Conservation (phyloP, 805 yeast species). For the Candida morakotiae region DNA sequence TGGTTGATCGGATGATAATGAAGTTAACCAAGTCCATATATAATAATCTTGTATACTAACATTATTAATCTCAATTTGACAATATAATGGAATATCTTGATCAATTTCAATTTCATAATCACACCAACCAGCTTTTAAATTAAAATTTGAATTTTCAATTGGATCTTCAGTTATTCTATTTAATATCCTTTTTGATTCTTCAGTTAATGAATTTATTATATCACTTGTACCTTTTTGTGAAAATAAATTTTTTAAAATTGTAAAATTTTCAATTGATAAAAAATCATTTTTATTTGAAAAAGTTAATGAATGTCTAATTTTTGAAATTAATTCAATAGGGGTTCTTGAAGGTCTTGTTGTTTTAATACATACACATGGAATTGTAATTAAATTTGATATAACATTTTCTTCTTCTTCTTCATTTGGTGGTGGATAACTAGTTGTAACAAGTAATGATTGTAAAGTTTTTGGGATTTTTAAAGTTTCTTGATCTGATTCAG, state of each 20-base stretch:
- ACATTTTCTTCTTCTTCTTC: conserved; percentile 26
- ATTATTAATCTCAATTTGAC: conserved; percentile 43
- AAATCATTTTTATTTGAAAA: conserved; percentile 70
- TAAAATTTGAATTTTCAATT: conserved; percentile 28
- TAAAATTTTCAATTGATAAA: conserved; percentile 73
- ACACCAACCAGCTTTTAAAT: conserved; percentile 39
- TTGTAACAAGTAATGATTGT: conserved; percentile 59
- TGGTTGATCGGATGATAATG: conserved; percentile 72
- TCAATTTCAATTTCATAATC: conserved; percentile 11
- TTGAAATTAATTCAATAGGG: conserved; percentile 56
- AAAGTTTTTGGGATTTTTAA: conserved; percentile 61
- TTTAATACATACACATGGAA: conserved; percentile 60
- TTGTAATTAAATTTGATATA: conserved; percentile 41
- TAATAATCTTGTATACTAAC: conserved; percentile 81
- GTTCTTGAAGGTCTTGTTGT: conserved; percentile 46
- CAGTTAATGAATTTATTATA: conserved; percentile 61
- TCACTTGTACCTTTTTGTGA: conserved; percentile 49
- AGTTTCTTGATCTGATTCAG: conserved; percentile 57
- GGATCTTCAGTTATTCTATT: conserved; percentile 34
- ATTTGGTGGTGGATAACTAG: conserved; percentile 81
- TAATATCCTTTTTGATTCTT: conserved; percentile 64
- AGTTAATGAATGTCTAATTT: conserved; percentile 47
- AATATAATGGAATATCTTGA: conserved; percentile 33
- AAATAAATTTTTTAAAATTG: conserved; percentile 69
- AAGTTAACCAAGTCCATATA: conserved; percentile 88